Percentiles rank a stretch among this genome's conserved stretches.
Conservation (phyloP, 2,329 filamentous ascomycete species). For the Mollisiaceae sp. region DNA sequence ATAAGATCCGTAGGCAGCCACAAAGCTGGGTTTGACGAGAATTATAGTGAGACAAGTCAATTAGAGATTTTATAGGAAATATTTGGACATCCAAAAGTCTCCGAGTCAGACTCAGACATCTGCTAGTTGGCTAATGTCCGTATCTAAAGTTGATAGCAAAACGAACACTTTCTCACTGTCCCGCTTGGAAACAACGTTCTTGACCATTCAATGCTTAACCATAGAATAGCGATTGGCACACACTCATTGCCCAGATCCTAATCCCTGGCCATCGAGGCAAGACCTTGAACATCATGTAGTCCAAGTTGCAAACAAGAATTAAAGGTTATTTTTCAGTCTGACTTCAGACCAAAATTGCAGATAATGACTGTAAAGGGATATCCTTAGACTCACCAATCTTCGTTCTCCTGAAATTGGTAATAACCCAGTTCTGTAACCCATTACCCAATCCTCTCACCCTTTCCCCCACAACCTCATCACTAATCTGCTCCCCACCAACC, state of each 20-base stretch:
- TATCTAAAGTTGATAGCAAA: no score
- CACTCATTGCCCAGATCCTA: no score
- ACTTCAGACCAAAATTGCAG: not conserved
- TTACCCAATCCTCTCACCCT: conserved; percentile 67
- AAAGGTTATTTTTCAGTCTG: not conserved
- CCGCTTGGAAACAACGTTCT: no score
- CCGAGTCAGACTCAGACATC: no score
- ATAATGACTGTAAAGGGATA: conserved; percentile 8
- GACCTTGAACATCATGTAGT: not conserved
- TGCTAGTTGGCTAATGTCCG: no score
- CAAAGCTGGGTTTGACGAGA: not conserved
- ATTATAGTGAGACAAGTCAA: not conserved
- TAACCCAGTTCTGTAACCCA: conserved; percentile 75
- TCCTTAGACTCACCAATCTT: conserved; percentile 51
- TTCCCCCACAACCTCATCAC: conserved; percentile 70
- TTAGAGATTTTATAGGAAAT: not conserved
- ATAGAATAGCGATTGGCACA: not conserved
- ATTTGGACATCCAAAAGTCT: no score
- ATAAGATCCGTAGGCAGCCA: not conserved
- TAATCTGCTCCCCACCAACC: conserved; percentile 56
- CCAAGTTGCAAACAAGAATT: not conserved
- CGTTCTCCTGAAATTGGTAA: conserved; percentile 68
- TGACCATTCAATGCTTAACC: not conserved
- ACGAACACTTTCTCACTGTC: no score
- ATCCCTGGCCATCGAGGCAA: no score